A percentile compares a stretch with the other conserved stretches of the same genome.
Conservation (phyloP, 1,284 basidiomycete species). For the Fomitopsis betulina region DNA sequence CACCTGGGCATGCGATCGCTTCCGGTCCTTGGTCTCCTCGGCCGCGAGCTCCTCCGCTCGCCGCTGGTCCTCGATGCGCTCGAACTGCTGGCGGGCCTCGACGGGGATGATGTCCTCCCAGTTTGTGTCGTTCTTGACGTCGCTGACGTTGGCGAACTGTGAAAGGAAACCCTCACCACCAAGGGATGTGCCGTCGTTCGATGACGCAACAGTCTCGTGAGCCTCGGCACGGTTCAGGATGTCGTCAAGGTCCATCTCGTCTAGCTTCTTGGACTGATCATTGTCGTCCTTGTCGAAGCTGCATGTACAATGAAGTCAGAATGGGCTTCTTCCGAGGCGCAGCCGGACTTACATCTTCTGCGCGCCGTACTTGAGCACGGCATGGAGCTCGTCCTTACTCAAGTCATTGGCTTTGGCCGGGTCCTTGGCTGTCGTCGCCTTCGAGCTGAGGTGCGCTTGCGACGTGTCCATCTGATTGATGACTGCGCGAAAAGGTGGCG, state of each 20-base stretch:
- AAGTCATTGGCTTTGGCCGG: conserved; percentile 81
- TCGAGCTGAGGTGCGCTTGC: conserved; percentile 90
- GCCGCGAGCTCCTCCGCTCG: conserved; percentile 64
- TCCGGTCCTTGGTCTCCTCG: conserved; percentile 68
- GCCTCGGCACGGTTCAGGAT: conserved; percentile 96
- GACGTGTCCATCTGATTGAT: conserved; percentile 99
- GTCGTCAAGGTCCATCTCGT: conserved; percentile 99
- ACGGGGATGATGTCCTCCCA: conserved; percentile 99
- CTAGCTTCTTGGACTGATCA: conserved; percentile 92
- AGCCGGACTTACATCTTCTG: conserved; percentile 79
- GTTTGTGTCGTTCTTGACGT: conserved; percentile 96
- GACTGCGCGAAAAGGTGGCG: conserved; percentile 46
- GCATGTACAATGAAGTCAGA: conserved; percentile 11
- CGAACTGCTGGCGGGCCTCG: conserved; percentile 85
- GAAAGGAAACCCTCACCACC: conserved; percentile 97
- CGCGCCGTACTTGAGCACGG: conserved; percentile 99
- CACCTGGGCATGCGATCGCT: conserved; percentile 81
- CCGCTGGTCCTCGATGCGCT: conserved; percentile 77
- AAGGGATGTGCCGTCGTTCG: conserved; percentile 79
- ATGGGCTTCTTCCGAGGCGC: conserved; percentile 4
- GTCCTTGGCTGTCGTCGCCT: conserved; percentile 64
- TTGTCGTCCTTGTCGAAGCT: conserved; percentile 97
- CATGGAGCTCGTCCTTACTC: conserved; percentile 96
- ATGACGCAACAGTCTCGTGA: conserved; percentile 87
- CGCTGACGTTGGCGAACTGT: conserved; percentile 93